phyloP scores from a whole-genome alignment of 441 rosid genomes.

The Croton laevigatus region DNA sequence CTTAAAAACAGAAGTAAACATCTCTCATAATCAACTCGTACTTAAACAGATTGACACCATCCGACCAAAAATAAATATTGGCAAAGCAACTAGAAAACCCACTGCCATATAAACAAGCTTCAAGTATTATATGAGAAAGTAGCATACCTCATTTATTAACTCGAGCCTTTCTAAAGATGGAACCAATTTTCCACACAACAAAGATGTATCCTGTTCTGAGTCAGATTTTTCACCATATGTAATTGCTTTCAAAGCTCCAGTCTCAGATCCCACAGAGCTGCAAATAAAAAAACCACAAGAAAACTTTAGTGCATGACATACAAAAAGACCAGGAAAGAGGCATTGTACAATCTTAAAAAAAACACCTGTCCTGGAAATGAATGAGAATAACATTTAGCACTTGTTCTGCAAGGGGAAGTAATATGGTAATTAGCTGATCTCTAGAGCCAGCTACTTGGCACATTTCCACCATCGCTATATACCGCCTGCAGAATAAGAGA shows the following conservation, averaged over 20 bases:
- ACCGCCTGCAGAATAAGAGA: constrained; percentile 59
- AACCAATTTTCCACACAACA: constrained; percentile 56
- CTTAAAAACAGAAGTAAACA: background rate
- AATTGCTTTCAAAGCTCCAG: constrained; percentile 30
- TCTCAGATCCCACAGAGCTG: constrained; percentile 46
- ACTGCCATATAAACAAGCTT: background rate
- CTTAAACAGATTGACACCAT: background rate
- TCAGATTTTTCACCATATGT: constrained; percentile 45
- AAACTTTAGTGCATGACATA: background rate
- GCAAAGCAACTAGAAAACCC: background rate
- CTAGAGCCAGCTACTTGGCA: constrained; percentile 73
- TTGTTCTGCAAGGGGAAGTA: constrained; percentile 77
- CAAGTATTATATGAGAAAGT: constrained; percentile 12
- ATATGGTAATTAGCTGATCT: constrained; percentile 70
- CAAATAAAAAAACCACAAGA: constrained; percentile 16
- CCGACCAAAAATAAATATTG: background rate
- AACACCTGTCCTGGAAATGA: constrained; percentile 81
- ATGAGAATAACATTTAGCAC: constrained; percentile 66
- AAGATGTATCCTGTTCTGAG: constrained; percentile 39
- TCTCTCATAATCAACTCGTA: background rate
- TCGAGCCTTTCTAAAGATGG: constrained; percentile 79
- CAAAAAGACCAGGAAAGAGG: background rate
- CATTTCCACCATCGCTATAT: constrained; percentile 92
- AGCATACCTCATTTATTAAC: constrained; percentile 71
- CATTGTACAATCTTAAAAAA: background rate